Base-by-base conservation (phyloP, 139 green algal species). In the Chlorella ohadii region DNA sequence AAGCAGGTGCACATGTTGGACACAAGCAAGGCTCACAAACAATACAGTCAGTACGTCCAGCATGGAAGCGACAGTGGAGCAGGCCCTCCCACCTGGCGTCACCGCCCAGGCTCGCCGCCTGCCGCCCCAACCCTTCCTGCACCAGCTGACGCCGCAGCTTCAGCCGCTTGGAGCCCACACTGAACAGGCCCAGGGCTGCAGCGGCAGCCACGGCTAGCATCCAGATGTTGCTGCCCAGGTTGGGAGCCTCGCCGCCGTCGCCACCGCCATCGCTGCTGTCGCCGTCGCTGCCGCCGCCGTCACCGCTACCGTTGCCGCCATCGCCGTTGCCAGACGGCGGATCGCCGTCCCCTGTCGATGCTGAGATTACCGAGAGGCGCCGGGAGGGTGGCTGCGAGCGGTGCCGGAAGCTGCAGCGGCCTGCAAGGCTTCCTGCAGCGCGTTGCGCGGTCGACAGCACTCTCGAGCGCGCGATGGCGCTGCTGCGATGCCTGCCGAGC, bases 151-250 rank as follows among this genome's bases (percentile, higher is more conserved):
- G 55, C 51, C 47, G 34, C 75, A 71, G 28, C 47, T 65, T 34
- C 59, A 59, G 59, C 27, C 39, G n/a, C 36, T 72, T 57, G 3
- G 63, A 71, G 4, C 76, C 36, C 1, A 82, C 51, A 4, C 44
- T 51, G 72, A 87, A 87, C 1, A 75, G n/a, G 22, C 56, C 75
- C 39, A 83, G n/a, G 7, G 76, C 67, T 7, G 75, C 51, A 3
- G 41, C 83, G 0, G 74, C 63, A 0, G 55, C 56, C 55, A 66
- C 41, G 0, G 51, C 65, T 6, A 87, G 64, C 39, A 63, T 36
- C 72, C 80, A 86, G 19, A 76, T 80, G 72, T 89, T 76, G 74
- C 65, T 56, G 51, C 64, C 56, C 19, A 78, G 25, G 31, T n/a
- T 51, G 23, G 55, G 36, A 28, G 23, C 57, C 16, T 57, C 28